Percentiles rank a stretch among this genome's conserved stretches.
Conservation (phyloP, 345 rosid genomes). For the Euphorbia lathyris region DNA sequence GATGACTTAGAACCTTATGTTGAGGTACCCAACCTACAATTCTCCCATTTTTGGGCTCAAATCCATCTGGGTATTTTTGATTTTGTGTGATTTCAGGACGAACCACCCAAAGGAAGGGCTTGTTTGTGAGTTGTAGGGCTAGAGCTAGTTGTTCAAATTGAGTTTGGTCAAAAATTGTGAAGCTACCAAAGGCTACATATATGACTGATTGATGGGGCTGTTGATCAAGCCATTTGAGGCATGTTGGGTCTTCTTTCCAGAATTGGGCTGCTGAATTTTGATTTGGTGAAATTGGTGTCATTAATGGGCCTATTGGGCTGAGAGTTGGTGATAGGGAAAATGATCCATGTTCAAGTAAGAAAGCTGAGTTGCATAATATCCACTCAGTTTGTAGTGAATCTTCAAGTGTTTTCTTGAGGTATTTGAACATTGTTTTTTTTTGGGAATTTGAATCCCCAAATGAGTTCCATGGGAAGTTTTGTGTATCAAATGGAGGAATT, state of each 20-base stretch:
- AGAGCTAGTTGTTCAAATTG: conserved; percentile 15
- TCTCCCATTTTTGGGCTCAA: conserved; percentile 1
- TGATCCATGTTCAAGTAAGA: conserved; percentile 19
- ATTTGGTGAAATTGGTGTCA: conserved; percentile 4
- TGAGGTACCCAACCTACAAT: conserved; percentile 26
- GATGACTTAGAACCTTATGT: conserved; percentile 22
- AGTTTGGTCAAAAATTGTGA: background rate
- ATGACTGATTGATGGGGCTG: conserved; percentile 3
- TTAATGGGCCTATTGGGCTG: conserved; percentile 19
- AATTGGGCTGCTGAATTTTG: conserved; percentile 4
- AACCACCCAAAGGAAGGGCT: conserved; percentile 16
- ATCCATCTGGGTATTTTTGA: background rate
- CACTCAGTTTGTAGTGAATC: conserved; percentile 6
- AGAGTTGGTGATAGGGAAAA: background rate
- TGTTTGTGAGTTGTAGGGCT: conserved; percentile 11
- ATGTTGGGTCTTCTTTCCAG: conserved; percentile 3
- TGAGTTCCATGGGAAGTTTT: conserved; percentile 17
- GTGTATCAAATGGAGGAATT: conserved; percentile 19
- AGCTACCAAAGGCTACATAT: conserved; percentile 16
- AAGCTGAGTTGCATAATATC: conserved; percentile 23
- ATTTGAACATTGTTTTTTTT: conserved; percentile 3
- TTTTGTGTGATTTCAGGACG: background rate
- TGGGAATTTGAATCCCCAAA: conserved; percentile 5
- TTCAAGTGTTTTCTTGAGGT: background rate
- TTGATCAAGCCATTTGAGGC: conserved; percentile 17